phyloP scores from a whole-genome alignment of 768 basidiomycete species.

The Suillus brevipes region DNA sequence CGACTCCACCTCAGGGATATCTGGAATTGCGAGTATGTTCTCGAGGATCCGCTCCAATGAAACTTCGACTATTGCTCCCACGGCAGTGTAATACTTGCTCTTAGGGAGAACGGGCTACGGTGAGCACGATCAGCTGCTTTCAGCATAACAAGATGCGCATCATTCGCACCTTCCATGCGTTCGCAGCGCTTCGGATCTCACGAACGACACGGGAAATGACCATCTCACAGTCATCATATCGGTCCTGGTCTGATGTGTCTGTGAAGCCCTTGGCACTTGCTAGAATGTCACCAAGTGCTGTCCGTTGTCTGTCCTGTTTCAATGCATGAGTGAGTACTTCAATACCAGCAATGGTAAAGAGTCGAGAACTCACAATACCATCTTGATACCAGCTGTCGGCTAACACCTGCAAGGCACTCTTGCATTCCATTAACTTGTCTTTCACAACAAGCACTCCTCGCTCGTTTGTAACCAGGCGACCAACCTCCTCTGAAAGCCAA shows the following conservation, averaged over 20 bases:
- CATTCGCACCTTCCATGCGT: conserved; percentile 69
- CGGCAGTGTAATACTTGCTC: conserved; percentile 66
- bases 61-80: conserved; percentile 71
- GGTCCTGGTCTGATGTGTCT: conserved; percentile 68
- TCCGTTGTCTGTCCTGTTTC: conserved; percentile 26
- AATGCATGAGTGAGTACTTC: background rate
- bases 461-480: conserved; percentile 24
- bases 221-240: conserved; percentile 74
- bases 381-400: conserved; percentile 73
- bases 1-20: conserved; percentile 89
- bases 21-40: conserved; percentile 73
- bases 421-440: conserved; percentile 54
- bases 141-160: background rate
- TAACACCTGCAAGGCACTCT: conserved; percentile 49
- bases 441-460: conserved; percentile 34
- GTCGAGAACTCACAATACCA: conserved; percentile 54
- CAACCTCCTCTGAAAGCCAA: conserved; percentile 59
- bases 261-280: conserved; percentile 64
- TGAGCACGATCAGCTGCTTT: conserved; percentile 4
- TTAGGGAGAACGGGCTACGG: conserved; percentile 65
- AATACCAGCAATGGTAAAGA: background rate
- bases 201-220: conserved; percentile 63
- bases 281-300: conserved; percentile 40
- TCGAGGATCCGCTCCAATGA: conserved; percentile 66
- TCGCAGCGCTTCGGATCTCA: conserved; percentile 60